Evolutionary conservation across 2,329 filamentous ascomycete genomes (phyloP), one percentile per base, ranked within the genome.

Genomic region (Mollisia scopiformis): DNA sequence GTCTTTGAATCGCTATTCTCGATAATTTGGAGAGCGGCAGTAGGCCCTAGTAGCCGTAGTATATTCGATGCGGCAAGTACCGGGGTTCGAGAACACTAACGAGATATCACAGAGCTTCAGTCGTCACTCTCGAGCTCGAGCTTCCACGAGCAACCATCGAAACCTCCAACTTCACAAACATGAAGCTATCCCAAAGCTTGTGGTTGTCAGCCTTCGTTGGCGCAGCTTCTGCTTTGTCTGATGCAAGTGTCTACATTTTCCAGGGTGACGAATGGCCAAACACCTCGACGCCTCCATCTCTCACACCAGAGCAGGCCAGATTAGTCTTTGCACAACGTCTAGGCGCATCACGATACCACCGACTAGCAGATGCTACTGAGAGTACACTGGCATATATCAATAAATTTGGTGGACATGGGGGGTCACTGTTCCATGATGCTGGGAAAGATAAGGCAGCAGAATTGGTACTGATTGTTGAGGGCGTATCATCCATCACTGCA

Each of bases 251-350:
- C 65, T 88, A 83, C 73, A 77, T 87, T 59, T 76, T 73, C 70
- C 68, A 71, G 58, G 68, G 62, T 66, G 65, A 66, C 69, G 68
- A 65, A 61, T 71, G 46, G 60, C 72, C 62, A 63, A 74, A 52
- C 50, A 75, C 80, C 55, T 77, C 77, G 49, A 73, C 86, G 67
- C 78, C 82, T 52, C 79, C 80, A 67, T 79, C 82, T 72, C 76
- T 75, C 30, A 86, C 71, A 19, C 67, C 71, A 56, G 70, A 72
- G 46, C 67, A 74, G 58, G 84, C 82, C 60, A 80, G 83, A 70
- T 78, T 88, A 62, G 79, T 89, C 69, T 73, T 88, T 51, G 80
- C 86, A 13, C 84, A 86, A 71, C 82, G 86, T 55, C 74, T 86
- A 60, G 78, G 78, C 19, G 76, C 77, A 58, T 73, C 77, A 33